Evolutionary conservation across 352 stramenopile genomes (phyloP).

Genomic region (Pilasporangium apinafurcum): DNA sequence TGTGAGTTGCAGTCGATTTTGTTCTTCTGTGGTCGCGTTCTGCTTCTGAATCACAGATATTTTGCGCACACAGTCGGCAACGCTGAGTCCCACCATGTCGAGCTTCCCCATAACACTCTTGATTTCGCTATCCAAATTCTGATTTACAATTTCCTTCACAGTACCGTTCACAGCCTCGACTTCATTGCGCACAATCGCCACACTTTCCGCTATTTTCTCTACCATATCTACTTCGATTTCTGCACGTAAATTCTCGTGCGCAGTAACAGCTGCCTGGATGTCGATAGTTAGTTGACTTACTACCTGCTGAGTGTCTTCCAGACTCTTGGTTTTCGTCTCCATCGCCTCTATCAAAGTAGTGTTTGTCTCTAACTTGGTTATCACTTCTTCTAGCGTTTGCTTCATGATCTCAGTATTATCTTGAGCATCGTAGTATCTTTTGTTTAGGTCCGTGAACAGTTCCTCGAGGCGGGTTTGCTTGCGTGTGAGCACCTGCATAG

Average conservation of each 20-base stretch:
- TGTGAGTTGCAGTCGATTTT: constrained; percentile 51
- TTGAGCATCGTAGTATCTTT: constrained; percentile 33
- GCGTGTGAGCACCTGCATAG: constrained; percentile 37
- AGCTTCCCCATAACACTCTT: constrained; percentile 40
- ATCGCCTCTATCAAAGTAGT: constrained; percentile 24
- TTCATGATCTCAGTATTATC: constrained; percentile 30
- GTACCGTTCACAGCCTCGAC: constrained; percentile 36
- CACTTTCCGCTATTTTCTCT: constrained; percentile 53
- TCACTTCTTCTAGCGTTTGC: constrained; percentile 44
- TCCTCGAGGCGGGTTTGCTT: constrained; percentile 53
- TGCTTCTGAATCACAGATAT: constrained; percentile 57
- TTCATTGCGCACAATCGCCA: constrained; percentile 36
- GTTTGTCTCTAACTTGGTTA: constrained; percentile 38
- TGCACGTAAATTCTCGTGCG: constrained; percentile 33
- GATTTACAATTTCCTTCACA: constrained; percentile 45
- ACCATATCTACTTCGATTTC: constrained; percentile 45
- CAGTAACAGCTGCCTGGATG: constrained; percentile 25
- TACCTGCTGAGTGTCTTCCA: constrained; percentile 52
- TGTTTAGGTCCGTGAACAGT: constrained; percentile 46
- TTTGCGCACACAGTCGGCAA: constrained; percentile 51
- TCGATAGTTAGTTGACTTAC: constrained; percentile 31
- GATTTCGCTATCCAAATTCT: constrained; percentile 56
- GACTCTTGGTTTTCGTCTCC: constrained; percentile 42
- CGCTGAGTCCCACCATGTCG: constrained; percentile 45
- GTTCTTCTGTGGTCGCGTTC: constrained; percentile 33